Base-by-base conservation (phyloP, 148 eudicot genomes). In the Rhododendron griersonianum region DNA sequence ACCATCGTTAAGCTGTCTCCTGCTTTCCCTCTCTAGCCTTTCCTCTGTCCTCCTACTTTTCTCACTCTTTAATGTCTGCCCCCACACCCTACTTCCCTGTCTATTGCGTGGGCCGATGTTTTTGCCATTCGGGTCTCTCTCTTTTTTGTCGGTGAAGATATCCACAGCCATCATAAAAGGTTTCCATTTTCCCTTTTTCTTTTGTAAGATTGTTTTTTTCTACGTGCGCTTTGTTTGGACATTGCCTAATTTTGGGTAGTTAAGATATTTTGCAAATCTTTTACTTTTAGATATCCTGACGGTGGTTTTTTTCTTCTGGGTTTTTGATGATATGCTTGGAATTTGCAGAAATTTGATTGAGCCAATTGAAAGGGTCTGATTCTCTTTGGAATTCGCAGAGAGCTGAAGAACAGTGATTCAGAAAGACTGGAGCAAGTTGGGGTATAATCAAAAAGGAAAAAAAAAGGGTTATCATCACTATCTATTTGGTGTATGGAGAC, bases 41-140 rank as follows among this genome's bases (percentile, higher is more conserved):
- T 88, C 86, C 45, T 81, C 85, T 74, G 65, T 53, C 80, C 69
- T 71, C 75, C 78, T 74, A 51, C 85, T 91, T 85, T 85, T 91
- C 77, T 81, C 83, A 83, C 85, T 86, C 88, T 87, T 87, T 87
- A 86, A 87, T 85, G 87, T 89, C 89, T 92, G 89, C 90, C 69
- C 87, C 87, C 87, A 87, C 86, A 21, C 75, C 89, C 89, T 84
- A 84, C 69, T 80, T 21, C 86, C 82, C 87, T 83, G 65, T 81
- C 30, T 44, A 87, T 83, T 88, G 44, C 77, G 73, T 33, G 57
- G 19, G 84, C 44, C 83, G 89, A 82, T 87, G 75, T 80, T 88
- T 88, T 69, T 25, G 63, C 87, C 84, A 78, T 89, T 88, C 87
- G 88, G 89, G 86, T 86, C 81, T 71, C 35, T 44, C 81, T 33